Evolutionary conservation across 768 basidiomycete species (phyloP).

Genomic region (Russula brevipes): DNA sequence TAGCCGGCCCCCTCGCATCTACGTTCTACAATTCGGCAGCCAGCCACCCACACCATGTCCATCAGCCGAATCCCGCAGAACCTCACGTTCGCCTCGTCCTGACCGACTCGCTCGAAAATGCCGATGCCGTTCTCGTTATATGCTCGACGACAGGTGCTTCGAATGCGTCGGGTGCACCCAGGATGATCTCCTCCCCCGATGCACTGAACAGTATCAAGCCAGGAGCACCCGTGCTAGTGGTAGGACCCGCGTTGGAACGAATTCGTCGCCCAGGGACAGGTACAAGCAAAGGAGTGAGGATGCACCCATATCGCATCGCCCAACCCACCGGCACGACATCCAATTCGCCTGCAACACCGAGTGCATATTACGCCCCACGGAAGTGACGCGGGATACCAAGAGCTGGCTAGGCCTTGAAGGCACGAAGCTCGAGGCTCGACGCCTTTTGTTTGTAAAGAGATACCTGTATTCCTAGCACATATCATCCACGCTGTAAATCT

Average conservation of each 20-base stretch:
- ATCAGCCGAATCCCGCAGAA: slow-evolving; percentile 7
- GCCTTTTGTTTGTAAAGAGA: neutral
- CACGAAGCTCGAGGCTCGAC: slow-evolving; percentile 5
- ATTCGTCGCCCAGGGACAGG: slow-evolving; percentile 42
- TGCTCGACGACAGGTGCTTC: slow-evolving; percentile 33
- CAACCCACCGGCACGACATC: neutral
- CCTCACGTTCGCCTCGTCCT: slow-evolving; percentile 26
- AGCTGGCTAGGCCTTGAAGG: neutral
- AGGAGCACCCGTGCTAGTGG: slow-evolving; percentile 39
- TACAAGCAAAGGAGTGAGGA: slow-evolving; percentile 42
- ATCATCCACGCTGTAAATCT: neutral
- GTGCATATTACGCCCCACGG: slow-evolving; percentile 5
- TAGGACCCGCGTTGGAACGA: slow-evolving; percentile 44
- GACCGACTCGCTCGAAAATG: slow-evolving; percentile 38
- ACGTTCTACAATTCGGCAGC: slow-evolving; percentile 12
- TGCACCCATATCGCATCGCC: slow-evolving; percentile 54
- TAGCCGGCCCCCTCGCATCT: slow-evolving; percentile 19
- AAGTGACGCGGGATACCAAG: slow-evolving; percentile 9
- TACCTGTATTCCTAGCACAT: slow-evolving; percentile 17
- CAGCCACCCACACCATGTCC: neutral
- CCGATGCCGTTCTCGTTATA: slow-evolving; percentile 49
- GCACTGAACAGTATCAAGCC: slow-evolving; percentile 20
- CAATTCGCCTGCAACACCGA: neutral
- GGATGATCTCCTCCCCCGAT: slow-evolving; percentile 21
- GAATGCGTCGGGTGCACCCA: slow-evolving; percentile 23